Base-by-base conservation (phyloP, 2,329 filamentous ascomycete species). In the Lizonia empirigonia region DNA sequence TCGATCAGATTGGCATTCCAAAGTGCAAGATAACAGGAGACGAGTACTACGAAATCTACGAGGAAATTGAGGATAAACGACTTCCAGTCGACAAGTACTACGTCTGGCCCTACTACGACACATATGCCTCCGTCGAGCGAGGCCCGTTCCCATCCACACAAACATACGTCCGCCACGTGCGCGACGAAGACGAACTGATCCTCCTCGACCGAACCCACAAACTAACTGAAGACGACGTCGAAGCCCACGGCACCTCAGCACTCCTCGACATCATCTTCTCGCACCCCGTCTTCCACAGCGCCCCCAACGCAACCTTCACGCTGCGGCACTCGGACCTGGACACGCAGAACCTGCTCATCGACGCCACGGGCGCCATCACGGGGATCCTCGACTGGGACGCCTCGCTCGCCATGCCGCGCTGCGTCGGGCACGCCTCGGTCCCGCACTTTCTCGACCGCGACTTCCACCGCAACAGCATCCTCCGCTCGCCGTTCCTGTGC, bases 301-400 rank as follows among this genome's bases (percentile, higher is more conserved):
- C 42, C 6, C 24, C 46, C 9, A 18, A 48, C 0, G 60, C 65
- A 18, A 54, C 59, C 1, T 68, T 68, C 24, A 39, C 55, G 0
- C 50, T 65, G 1, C 42, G 30, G 0, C 63, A 66, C 36, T 22
- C 50, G 2, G 63, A 68, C 34, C 56, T 68, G 5, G 50, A 63
- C 23, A 39, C 55, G 7, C 58, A 67, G 15, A 68, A 68, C 48
- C 61, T 67, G 23, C 42, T 65, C 4, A 47, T 53, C 22, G 53
- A 62, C 33, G 37, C 45, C 5, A 27, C 24, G 1, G 60, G 60
- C 13, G 39, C 58, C 13, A 44, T 63, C 0, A 59, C 53, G 0
- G 65, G 57, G 5, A 59, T 69, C 26, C 37, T 68, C 6, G 55
- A 60, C 23, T 60, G 58, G 58, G 50, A 60, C 16, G 44, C 36